These are phyloP conservation scores for Tricholoma flavovirens DNA, from an alignment of 768 basidiomycete species.

Conservation along the genomic window DNA sequence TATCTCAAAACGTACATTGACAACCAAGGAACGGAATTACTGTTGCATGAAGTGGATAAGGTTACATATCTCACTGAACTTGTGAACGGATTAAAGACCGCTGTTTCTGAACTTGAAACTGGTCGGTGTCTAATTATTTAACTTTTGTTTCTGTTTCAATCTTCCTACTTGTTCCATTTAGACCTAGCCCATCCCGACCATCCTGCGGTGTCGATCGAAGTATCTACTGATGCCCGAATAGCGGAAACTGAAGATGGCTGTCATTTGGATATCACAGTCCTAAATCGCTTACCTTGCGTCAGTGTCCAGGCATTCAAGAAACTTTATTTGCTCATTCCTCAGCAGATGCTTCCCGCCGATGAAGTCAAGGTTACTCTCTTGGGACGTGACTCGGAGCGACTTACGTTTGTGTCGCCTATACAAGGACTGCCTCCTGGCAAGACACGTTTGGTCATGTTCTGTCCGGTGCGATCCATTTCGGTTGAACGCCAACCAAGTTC, in stretches of 20 bases:
- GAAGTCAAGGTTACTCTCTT: constrained; percentile 54
- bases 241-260: constrained; percentile 64
- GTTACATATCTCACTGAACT: constrained; percentile 46
- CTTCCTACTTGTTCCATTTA: constrained; percentile 20
- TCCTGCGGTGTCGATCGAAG: constrained; percentile 52
- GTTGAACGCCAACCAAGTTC: not conserved
- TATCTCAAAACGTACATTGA: constrained; percentile 69
- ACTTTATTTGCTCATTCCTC: constrained; percentile 2
- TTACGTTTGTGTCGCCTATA: constrained; percentile 45
- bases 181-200: constrained; percentile 69
- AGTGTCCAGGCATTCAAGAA: constrained; percentile 22
- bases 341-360: constrained; percentile 56
- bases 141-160: not conserved
- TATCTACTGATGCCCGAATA: constrained; percentile 40
- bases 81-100: constrained; percentile 41
- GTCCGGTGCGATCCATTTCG: constrained; percentile 50
- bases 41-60: constrained; percentile 49
- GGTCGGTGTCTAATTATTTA: constrained; percentile 31
- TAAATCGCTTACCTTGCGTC: constrained; percentile 74
- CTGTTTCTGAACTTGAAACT: constrained; percentile 47
- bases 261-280: constrained; percentile 51
- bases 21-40: constrained; percentile 43
- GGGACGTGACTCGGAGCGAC: constrained; percentile 58
- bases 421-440: constrained; percentile 51
- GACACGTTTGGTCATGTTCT: constrained; percentile 55